Percentiles rank a stretch among this genome's conserved stretches.
These are phyloP conservation scores for Kodamaea alishanica DNA, from an alignment of 1,139 yeast species.

Conservation along the genomic window DNA sequence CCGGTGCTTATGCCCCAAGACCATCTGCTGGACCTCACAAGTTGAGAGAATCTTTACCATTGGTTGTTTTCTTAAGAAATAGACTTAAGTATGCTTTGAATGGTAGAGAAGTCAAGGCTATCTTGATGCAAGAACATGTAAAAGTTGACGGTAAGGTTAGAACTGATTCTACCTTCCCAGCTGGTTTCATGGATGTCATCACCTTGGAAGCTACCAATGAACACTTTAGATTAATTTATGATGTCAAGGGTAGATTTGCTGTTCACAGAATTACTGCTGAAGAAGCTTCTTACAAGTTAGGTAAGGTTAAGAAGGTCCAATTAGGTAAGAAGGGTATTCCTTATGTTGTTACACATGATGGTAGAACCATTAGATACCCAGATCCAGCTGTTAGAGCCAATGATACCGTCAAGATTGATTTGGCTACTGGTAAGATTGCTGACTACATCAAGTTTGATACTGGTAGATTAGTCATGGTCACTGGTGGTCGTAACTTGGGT, in stretches of 20 bases:
- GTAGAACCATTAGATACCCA: conserved; percentile 99
- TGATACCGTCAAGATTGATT: conserved; percentile 95
- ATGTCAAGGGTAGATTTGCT: conserved; percentile 97
- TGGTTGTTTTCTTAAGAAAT: conserved; percentile 97
- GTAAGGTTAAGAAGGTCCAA: conserved; percentile 96
- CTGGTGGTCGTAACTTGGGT: conserved; percentile 99
- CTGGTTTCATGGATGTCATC: conserved; percentile 99
- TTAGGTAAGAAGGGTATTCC: conserved; percentile 98
- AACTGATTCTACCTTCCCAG: conserved; percentile 97
- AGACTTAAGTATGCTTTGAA: conserved; percentile 98
- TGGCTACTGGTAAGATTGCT: conserved; percentile 90
- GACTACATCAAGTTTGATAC: conserved; percentile 92
- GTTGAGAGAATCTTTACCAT: conserved; percentile 97
- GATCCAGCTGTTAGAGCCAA: conserved; percentile 94
- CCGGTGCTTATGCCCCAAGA: conserved; percentile 99
- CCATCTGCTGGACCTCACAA: conserved; percentile 99
- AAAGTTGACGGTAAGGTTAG: conserved; percentile 98
- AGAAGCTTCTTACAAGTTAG: conserved; percentile 97
- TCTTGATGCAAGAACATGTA: conserved; percentile 98
- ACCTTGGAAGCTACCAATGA: conserved; percentile 96
- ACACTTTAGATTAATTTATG: conserved; percentile 98
- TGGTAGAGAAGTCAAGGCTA: conserved; percentile 99
- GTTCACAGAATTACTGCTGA: conserved; percentile 99
- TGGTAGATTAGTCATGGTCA: conserved; percentile 94
- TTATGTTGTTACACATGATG: conserved; percentile 98